A percentile compares a stretch with the other conserved stretches of the same genome.
Conservation (phyloP, 257 asterid genomes). For the Ajuga chamaepitys region DNA sequence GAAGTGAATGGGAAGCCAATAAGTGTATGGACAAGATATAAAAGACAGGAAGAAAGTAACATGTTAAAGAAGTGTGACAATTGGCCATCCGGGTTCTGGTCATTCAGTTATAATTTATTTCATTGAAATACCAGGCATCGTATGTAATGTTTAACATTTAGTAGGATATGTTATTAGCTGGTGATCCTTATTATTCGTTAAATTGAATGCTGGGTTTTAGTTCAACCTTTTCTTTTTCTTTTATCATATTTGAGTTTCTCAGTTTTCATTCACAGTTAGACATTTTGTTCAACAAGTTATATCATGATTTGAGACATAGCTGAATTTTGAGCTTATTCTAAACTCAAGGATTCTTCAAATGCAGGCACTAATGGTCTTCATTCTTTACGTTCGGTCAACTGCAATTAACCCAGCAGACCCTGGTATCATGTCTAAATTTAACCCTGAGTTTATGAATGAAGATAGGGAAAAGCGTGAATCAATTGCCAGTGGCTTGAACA, state of each 20-base stretch:
- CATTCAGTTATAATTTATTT: no score
- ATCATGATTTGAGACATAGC: not conserved
- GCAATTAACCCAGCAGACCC: slow-evolving; percentile 99
- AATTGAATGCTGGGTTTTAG: not conserved
- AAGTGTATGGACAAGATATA: no score
- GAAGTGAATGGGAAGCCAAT: no score
- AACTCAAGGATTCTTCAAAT: slow-evolving; percentile 16
- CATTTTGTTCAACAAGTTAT: not conserved
- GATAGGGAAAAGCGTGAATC: slow-evolving; percentile 40
- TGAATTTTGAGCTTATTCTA: slow-evolving; percentile 1
- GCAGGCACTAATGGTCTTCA: slow-evolving; percentile 84
- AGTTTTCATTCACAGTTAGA: not conserved
- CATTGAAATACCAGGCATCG: not conserved
- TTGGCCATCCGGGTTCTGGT: no score
- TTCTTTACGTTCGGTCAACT: slow-evolving; percentile 84
- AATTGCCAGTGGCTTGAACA: slow-evolving; percentile 31
- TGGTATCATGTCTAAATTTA: slow-evolving; percentile 81
- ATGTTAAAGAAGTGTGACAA: not conserved
- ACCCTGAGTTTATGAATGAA: slow-evolving; percentile 39
- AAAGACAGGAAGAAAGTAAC: not conserved
- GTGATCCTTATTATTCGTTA: not conserved
- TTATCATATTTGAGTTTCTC: slow-evolving; percentile 5
- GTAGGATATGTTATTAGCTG: not conserved
- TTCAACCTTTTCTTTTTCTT: no score
- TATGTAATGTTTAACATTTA: not conserved